Conservation (phyloP, 176 grass and related monocot genomes). For the Bonia amplexicaulis region DNA sequence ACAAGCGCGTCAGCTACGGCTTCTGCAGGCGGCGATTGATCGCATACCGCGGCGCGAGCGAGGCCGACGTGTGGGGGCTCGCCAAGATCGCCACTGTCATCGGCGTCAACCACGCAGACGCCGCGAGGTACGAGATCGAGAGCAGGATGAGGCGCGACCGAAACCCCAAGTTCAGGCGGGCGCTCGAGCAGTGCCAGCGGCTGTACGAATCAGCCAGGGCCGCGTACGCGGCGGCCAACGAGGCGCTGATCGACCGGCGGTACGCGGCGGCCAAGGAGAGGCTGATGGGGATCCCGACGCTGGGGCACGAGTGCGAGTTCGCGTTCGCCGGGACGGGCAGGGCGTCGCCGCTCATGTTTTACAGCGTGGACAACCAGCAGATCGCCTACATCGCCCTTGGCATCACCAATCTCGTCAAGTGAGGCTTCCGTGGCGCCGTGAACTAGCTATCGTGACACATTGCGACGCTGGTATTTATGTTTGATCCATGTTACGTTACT, state of each 20-base stretch:
- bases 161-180: too few species aligned
- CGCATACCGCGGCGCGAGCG: not conserved
- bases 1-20: not conserved
- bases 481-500: too few species aligned
- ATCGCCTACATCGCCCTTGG: not conserved
- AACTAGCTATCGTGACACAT: too few species aligned
- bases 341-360: not conserved
- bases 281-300: not conserved
- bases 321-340: not conserved
- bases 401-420: not conserved
- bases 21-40: not conserved
- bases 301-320: not conserved
- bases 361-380: not conserved
- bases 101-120: not conserved
- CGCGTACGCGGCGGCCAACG: not conserved
- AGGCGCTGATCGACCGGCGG: not conserved
- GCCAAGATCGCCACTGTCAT: not conserved
- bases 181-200: not conserved
- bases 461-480: too few species aligned
- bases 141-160: not conserved
- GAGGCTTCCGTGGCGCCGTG: not conserved
- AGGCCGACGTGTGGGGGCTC: not conserved
- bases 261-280: not conserved
- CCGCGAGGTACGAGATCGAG: not conserved
- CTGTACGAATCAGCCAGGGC: not conserved